Conservation (phyloP, 768 basidiomycete species). For the Russula abietina region DNA sequence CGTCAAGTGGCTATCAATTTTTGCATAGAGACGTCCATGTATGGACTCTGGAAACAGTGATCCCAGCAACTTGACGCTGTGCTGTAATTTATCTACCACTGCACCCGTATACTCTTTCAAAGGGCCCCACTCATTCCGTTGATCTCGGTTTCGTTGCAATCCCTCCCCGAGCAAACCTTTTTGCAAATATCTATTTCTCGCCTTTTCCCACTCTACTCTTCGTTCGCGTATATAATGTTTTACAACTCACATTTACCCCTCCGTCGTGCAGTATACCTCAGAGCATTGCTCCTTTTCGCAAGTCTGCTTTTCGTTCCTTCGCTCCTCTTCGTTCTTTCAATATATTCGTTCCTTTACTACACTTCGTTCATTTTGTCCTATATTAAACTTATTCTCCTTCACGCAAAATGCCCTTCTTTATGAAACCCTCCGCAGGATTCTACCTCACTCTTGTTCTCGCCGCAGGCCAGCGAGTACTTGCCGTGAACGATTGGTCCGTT, state of each 20-base stretch:
- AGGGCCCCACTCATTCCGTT: background rate
- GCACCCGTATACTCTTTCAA: background rate
- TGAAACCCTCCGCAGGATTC: background rate
- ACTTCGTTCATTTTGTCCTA: too few species aligned
- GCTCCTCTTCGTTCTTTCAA: too few species aligned
- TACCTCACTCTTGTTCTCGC: background rate
- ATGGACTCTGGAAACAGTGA: background rate
- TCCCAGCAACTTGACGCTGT: background rate
- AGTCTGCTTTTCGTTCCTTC: too few species aligned
- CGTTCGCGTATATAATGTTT: too few species aligned
- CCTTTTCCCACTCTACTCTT: background rate
- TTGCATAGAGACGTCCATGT: background rate
- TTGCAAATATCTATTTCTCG: background rate
- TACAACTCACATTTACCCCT: background rate
- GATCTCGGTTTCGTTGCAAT: too few species aligned
- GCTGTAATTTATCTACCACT: background rate
- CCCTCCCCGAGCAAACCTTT: background rate
- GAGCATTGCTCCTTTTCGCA: too few species aligned
- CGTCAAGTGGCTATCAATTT: background rate
- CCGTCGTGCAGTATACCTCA: background rate
- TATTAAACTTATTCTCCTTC: background rate
- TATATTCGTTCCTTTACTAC: too few species aligned
- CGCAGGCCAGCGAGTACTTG: background rate
- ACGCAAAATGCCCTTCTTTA: background rate
- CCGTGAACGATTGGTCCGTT: constrained; percentile 15